Base-by-base conservation (phyloP, 305 asterid genomes). In the Fraxinus angustifolia region DNA sequence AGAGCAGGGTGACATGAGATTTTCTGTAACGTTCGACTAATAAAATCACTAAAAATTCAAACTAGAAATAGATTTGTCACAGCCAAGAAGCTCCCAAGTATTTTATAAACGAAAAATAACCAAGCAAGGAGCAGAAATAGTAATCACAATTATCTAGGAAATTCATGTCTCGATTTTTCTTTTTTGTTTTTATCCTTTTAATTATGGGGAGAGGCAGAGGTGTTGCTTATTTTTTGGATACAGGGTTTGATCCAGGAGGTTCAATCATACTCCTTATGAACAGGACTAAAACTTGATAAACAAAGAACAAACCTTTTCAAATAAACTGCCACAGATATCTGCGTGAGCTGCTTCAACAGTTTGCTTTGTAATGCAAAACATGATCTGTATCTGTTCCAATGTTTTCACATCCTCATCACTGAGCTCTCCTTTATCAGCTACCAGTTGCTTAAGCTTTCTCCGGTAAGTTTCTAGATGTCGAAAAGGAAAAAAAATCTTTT, bases 341-440 rank as follows among this genome's bases (percentile, higher is more conserved):
- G 94, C 92, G 82, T 96, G 97, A 81, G 92, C 94, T 80, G 93
- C 90, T 88, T 96, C 99, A 73, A 94, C 97, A 23, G 99, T 91
- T 89, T 92, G 90, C 88, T 92, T 96, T 56, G 92, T 97, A 77
- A 94, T 90, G 88, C 98, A 94, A 82, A 96, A 93, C 93, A 93
- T 92, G 77, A 92, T 87, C 86, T 92, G 98, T 82, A 96, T 86
- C 89, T 92, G 90, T 79, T 96, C 97, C 90, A 94, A 85, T 34
- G 93, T 88, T 77, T 93, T 79, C 85, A 93, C 97, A 83, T 90
- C 94, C 82, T 90, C 93, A 56, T 94, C 97, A 88, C 92, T 92
- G 81, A 96, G 97, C 87, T 90, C 98, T 80, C 98, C 98, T 83
- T 90, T 88, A 45, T 83, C 92, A 77, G 92, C 87, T 50, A 94